phyloP scores from a whole-genome alignment of 768 basidiomycete species.

The Amylocystis lapponica region DNA sequence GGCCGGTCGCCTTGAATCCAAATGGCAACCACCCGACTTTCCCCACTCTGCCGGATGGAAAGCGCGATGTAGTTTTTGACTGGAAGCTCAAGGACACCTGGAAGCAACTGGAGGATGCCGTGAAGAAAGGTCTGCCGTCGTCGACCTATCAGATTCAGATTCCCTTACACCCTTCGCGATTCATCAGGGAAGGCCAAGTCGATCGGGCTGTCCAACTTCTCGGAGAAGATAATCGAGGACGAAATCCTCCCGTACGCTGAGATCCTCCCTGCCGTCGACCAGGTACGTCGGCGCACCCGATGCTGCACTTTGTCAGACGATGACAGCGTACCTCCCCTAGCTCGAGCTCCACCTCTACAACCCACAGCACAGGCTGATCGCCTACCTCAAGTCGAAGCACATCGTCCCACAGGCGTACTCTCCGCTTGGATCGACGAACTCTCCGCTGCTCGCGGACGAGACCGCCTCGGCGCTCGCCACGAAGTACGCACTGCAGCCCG shows the following conservation, averaged over 20 bases:
- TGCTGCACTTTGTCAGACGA: not conserved
- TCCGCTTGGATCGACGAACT: constrained; percentile 66
- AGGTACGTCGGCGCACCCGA: constrained; percentile 36
- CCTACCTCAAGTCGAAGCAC: constrained; percentile 55
- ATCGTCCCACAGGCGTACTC: constrained; percentile 79
- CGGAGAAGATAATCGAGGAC: constrained; percentile 60
- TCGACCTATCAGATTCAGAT: too few relatives aligned
- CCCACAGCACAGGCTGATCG: constrained; percentile 62
- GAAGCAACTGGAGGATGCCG: constrained; percentile 75
- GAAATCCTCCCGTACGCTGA: constrained; percentile 62
- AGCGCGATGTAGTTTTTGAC: constrained; percentile 58
- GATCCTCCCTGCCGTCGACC: constrained; percentile 68
- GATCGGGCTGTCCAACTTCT: constrained; percentile 79
- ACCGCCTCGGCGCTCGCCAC: constrained; percentile 52
- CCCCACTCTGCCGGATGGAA: constrained; percentile 56
- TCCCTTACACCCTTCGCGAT: not conserved
- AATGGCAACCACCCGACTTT: constrained; percentile 58
- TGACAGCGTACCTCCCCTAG: constrained; percentile 26
- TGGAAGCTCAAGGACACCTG: constrained; percentile 73
- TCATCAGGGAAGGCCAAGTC: constrained; percentile 50
- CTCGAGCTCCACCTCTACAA: constrained; percentile 73
- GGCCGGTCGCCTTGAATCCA: constrained; percentile 74
- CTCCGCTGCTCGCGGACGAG: constrained; percentile 62
- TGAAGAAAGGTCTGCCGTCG: constrained; percentile 48
- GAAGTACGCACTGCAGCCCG: constrained; percentile 45